phyloP scores from a whole-genome alignment of 345 rosid species.

The Isatis tinctoria region DNA sequence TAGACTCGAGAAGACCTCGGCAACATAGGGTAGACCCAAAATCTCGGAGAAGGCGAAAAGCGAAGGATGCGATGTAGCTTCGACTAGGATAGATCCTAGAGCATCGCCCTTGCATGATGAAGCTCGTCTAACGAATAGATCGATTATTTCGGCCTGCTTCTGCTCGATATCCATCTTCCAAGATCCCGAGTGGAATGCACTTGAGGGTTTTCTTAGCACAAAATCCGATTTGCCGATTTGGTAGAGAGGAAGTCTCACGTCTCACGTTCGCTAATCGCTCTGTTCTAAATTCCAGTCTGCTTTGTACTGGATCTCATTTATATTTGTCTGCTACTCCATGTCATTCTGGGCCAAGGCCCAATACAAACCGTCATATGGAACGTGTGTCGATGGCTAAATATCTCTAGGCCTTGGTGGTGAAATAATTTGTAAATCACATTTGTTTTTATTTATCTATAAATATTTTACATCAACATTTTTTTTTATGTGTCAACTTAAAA shows the following conservation, averaged over 20 bases:
- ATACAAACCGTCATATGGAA: too few relatives aligned
- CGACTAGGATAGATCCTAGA: conserved; percentile 51
- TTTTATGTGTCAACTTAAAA: too few relatives aligned
- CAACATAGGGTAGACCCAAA: conserved; percentile 55
- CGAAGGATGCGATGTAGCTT: conserved; percentile 82
- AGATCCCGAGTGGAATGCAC: neutral
- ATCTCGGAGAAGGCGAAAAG: conserved; percentile 97
- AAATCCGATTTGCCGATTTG: neutral
- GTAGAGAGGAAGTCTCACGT: neutral
- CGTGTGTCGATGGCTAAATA: too few relatives aligned
- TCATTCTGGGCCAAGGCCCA: too few relatives aligned
- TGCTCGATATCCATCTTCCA: conserved; percentile 77
- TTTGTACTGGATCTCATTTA: too few relatives aligned
- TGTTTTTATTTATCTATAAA: too few relatives aligned
- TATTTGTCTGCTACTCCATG: too few relatives aligned
- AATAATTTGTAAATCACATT: too few relatives aligned
- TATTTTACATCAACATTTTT: too few relatives aligned
- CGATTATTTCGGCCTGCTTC: conserved; percentile 70
- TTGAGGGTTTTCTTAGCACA: neutral
- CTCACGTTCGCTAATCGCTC: neutral
- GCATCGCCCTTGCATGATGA: conserved; percentile 49
- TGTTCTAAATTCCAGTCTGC: too few relatives aligned
- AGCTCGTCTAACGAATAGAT: conserved; percentile 57
- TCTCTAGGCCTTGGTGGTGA: too few relatives aligned
- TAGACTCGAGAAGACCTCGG: conserved; percentile 39